Percentiles rank a stretch among this genome's conserved stretches.
Conservation (phyloP, 768 basidiomycete species). For the Boletus speciosus region DNA sequence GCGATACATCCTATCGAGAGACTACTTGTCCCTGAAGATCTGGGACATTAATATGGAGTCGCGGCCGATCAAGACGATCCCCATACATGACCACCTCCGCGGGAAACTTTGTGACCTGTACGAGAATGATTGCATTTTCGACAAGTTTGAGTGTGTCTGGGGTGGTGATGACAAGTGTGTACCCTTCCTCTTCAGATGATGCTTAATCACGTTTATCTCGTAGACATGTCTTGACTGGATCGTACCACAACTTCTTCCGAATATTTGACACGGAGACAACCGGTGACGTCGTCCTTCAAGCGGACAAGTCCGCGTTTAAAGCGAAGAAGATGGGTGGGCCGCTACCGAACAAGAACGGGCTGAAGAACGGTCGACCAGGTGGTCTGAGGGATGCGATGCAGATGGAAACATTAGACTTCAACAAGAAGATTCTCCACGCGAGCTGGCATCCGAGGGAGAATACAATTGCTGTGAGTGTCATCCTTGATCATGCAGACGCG, state of each 20-base stretch:
- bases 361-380: slow-evolving; percentile 76
- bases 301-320: slow-evolving; percentile 99
- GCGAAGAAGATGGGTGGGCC: slow-evolving; percentile 97
- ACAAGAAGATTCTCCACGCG: slow-evolving; percentile 95
- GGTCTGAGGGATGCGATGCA: slow-evolving; percentile 82
- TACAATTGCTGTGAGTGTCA: slow-evolving; percentile 83
- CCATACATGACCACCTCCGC: slow-evolving; percentile 96
- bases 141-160: slow-evolving; percentile 99
- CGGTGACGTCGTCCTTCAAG: slow-evolving; percentile 91
- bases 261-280: slow-evolving; percentile 92
- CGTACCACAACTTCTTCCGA: slow-evolving; percentile 99
- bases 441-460: slow-evolving; percentile 99
- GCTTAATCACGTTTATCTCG: slow-evolving; percentile 1
- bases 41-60: slow-evolving; percentile 99
- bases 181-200: slow-evolving; percentile 10
- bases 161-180: slow-evolving; percentile 93
- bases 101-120: slow-evolving; percentile 98
- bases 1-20: slow-evolving; percentile 92
- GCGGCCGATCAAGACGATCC: slow-evolving; percentile 93
- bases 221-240: slow-evolving; percentile 97
- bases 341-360: slow-evolving; percentile 60
- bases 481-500: neutral
- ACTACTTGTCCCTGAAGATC: slow-evolving; percentile 97
- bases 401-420: slow-evolving; percentile 82
- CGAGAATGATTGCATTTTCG: slow-evolving; percentile 99